Base-by-base conservation (phyloP, 2,329 filamentous ascomycete genomes). In the Pestalotiopsis sp. region DNA sequence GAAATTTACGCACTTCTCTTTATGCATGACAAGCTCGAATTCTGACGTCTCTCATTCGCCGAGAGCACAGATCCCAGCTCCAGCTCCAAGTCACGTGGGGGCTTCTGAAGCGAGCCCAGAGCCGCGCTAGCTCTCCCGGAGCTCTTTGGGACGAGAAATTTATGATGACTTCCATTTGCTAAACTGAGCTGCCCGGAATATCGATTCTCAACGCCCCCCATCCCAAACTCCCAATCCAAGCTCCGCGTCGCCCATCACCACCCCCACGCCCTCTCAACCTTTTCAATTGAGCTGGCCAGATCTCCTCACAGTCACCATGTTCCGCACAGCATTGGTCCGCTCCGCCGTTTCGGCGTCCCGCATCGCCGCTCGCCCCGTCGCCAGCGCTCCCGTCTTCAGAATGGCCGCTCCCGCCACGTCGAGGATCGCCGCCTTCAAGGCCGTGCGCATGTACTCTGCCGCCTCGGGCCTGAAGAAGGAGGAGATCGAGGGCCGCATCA, bases 401-500 rank as follows among this genome's bases (percentile, higher is more conserved):
- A 86, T 86, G 77, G 84, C 85, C 71, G 85, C 87, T 79, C 88
- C 89, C 81, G 86, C 88, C 77, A 81, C 85, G 73, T 88, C 91
- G 69, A 81, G 80, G 79, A 85, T 89, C 74, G 86, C 88, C 78
- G 86, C 87, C 78, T 89, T 91, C 84, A 87, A 91, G 80, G 87
- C 89, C 75, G 87, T 93, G 78, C 88, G 96, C 84, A 92, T 90
- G 86, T 99, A 99, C 86, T 94, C 95, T 75, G 93, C 95, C 67
- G 91, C 88, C 70, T 89, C 91, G 72, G 91, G 91, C 74, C 89
- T 98, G 73, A 87, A 89, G 77, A 92, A 94, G 87, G 86, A 91
- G 68, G 94, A 97, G 85, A 93, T 97, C 69, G 92, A 97, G 85
- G 94, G 93, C 71, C 90, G 95, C 80, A 98, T 98, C 87, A 88